These are phyloP conservation scores for Brettanomyces anomalus DNA, from an alignment of 805 yeast genomes.

Conservation along the genomic window DNA sequence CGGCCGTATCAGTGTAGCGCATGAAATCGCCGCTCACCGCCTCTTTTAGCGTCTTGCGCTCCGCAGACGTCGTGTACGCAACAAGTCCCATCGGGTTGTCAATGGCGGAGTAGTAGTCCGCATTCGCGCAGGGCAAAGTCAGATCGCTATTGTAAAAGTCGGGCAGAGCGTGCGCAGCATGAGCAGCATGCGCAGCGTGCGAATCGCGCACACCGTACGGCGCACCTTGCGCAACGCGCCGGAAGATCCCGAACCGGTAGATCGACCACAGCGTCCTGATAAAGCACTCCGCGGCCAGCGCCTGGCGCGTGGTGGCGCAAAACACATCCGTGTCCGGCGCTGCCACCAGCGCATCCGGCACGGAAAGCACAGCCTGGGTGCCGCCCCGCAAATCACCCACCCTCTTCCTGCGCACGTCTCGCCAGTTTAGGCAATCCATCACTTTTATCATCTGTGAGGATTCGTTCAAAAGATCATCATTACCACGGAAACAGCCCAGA, in stretches of 20 bases:
- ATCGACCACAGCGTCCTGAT: conserved; percentile 30
- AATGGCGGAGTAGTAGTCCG: conserved; percentile 13
- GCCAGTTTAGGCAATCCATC: background rate
- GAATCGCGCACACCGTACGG: too few relatives aligned
- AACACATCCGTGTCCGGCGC: background rate
- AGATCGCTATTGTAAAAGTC: background rate
- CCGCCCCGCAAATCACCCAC: too few relatives aligned
- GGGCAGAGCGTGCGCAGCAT: background rate
- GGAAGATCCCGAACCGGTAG: conserved; percentile 27
- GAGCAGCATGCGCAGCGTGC: background rate
- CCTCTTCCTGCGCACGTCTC: background rate
- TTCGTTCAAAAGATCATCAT: conserved; percentile 15
- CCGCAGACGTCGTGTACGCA: too few relatives aligned
- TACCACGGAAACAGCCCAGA: conserved; percentile 16
- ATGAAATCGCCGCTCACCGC: too few relatives aligned
- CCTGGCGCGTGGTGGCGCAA: background rate
- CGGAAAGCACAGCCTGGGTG: too few relatives aligned
- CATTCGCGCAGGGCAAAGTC: conserved; percentile 25
- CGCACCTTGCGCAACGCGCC: too few relatives aligned
- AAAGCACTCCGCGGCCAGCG: conserved; percentile 24
- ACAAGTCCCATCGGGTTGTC: conserved; percentile 2
- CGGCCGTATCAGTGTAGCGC: too few relatives aligned
- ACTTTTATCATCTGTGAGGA: conserved; percentile 8
- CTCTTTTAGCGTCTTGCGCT: too few relatives aligned
- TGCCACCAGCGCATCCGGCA: too few relatives aligned